These are phyloP conservation scores for Graphilbum fragrans DNA, from an alignment of 2,329 filamentous ascomycete species.

Conservation along the genomic window DNA sequence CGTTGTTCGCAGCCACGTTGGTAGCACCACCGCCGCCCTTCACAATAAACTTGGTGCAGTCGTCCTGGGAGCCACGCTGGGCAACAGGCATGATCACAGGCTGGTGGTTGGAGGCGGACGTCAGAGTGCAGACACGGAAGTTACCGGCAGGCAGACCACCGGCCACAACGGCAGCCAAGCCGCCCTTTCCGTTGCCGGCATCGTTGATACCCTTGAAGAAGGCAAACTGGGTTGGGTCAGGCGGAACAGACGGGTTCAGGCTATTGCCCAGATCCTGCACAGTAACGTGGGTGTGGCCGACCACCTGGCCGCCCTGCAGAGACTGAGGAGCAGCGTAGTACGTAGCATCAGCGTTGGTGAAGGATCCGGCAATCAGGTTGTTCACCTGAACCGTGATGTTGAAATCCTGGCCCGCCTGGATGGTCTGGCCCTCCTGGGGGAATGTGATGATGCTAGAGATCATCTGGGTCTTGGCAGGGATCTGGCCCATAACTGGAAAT, in stretches of 20 bases:
- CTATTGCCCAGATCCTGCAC: slow-evolving; percentile 40
- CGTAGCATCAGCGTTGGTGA: slow-evolving; percentile 46
- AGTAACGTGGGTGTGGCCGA: slow-evolving; percentile 48
- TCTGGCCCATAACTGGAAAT: slow-evolving; percentile 41
- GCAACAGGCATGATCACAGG: slow-evolving; percentile 31
- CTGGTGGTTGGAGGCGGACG: slow-evolving; percentile 27
- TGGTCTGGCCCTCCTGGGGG: slow-evolving; percentile 35
- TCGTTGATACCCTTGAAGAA: slow-evolving; percentile 31
- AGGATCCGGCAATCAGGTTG: slow-evolving; percentile 42
- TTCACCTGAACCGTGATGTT: slow-evolving; percentile 36
- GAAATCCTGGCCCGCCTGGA: slow-evolving; percentile 37
- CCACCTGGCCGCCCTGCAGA: slow-evolving; percentile 33
- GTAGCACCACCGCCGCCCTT: slow-evolving; percentile 13
- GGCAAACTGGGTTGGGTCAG: slow-evolving; percentile 34
- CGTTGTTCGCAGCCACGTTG: slow-evolving; percentile 17
- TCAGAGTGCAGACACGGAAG: slow-evolving; percentile 31
- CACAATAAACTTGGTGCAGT: slow-evolving; percentile 30
- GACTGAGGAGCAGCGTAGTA: slow-evolving; percentile 49
- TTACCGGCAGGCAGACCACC: slow-evolving; percentile 27
- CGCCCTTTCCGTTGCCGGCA: slow-evolving; percentile 23
- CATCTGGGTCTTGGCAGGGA: slow-evolving; percentile 41
- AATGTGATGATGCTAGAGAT: slow-evolving; percentile 39
- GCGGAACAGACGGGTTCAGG: slow-evolving; percentile 34
- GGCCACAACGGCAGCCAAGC: slow-evolving; percentile 21
- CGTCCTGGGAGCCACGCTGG: slow-evolving; percentile 31